Evolutionary conservation across 768 basidiomycete genomes (phyloP), one percentile per base, ranked within the genome.

Genomic region (Hericium alpestre): DNA sequence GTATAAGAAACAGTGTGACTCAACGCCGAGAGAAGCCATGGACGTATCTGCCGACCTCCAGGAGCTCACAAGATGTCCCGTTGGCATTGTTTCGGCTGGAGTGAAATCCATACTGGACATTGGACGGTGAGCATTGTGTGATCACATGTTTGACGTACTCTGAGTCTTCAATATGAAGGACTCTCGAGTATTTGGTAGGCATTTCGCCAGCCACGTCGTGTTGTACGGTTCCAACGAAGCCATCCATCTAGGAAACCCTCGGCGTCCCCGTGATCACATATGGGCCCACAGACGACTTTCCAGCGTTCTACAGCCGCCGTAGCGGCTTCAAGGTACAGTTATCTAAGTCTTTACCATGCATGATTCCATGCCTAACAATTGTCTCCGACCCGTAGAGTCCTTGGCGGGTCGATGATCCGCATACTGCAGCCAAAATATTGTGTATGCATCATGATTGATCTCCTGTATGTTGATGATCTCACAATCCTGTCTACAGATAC

Each of bases 41-140:
- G 95, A 99, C 65, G 75, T 99, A 27, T 97, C 95, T 15, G 93
- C 95, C 15, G 95, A 99, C 68, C 75, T 99, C 15, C 84, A 86
- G 9, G 93, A 97, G 67, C 79, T 99, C 38, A 77, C 88, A 20
- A 79, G 90, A 18, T 95, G 91, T 63, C 88, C 93, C 20, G 90
- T 98, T 48, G 93, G 87, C 3, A 78, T 99, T 38, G 83, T 98
- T 10, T 95, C 94, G 16, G 87, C 93, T 10, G 96, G 96, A 11
- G 84, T 90, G 18, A 99, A 98, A 69, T 91, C 89, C 0, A 97
- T 99, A 59, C 70, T 99, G 46, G 96, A 99, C 68, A 93, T 98
- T 58, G 87, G 87, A 57, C 79, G 81, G 87, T 82, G 55, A 55
- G 72, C 49, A 25, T 47, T 13, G 40, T 15, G 23, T 59, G 38